phyloP scores from a whole-genome alignment of 116 monocot genomes.

The Cymodocea nodosa region DNA sequence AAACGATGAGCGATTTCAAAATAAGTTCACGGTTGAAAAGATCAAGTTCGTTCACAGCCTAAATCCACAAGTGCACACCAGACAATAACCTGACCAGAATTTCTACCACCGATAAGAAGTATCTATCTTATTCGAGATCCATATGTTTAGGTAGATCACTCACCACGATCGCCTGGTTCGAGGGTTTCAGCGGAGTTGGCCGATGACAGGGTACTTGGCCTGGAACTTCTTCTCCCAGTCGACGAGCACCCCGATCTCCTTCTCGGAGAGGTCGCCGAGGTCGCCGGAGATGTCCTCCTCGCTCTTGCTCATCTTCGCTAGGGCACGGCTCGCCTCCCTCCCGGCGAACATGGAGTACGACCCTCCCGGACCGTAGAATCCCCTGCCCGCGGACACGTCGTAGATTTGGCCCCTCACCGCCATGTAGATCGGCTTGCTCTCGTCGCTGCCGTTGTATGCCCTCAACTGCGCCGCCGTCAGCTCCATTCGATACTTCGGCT shows the following conservation, averaged over 20 bases:
- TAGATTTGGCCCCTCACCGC: conserved; percentile 57
- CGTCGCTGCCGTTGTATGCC: conserved; percentile 56
- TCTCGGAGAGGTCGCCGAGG: conserved; percentile 57
- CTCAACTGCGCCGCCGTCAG: conserved; percentile 43
- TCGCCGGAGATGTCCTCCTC: conserved; percentile 50
- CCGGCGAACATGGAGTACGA: conserved; percentile 83
- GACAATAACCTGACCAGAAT: no score
- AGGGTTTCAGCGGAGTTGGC: conserved; percentile 26
- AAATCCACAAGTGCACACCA: no score
- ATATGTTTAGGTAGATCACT: not conserved
- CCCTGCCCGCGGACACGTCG: conserved; percentile 64
- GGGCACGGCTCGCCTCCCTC: conserved; percentile 72
- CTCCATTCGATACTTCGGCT: conserved; percentile 22
- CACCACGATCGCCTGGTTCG: not conserved
- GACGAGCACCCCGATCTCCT: conserved; percentile 62
- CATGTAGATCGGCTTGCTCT: conserved; percentile 78
- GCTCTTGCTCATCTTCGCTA: conserved; percentile 88
- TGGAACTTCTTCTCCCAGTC: conserved; percentile 96
- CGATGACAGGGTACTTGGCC: conserved; percentile 85
- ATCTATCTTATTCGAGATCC: not conserved
- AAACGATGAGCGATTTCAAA: no score
- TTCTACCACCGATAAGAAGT: not conserved
- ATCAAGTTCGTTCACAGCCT: no score
- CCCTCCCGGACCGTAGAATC: conserved; percentile 91
- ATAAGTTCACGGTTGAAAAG: no score